Evolutionary conservation across 2,329 filamentous ascomycete species (phyloP), one percentile per base, ranked within the genome.

Genomic region (Botrytis sinoallii): DNA sequence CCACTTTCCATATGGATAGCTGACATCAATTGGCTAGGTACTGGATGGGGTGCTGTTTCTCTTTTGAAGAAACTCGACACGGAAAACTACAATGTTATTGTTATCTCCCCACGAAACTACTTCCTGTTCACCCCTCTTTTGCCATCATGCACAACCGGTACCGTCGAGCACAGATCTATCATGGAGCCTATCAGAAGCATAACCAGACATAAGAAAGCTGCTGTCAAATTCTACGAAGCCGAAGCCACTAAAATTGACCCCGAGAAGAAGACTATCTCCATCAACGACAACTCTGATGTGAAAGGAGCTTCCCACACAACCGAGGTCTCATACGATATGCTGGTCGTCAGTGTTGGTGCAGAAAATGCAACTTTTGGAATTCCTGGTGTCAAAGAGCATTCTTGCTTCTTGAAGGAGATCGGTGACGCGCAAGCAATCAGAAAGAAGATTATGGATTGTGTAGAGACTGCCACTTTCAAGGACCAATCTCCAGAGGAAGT

Each of bases 281-380:
- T 98, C 84, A 92, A 91, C 82, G 96, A 99, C 83, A 94, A 93
- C 80, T 98, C 95, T 22, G 94, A 97, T 80, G 89, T 98, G 85
- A 95, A 96, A 86, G 95, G 95, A 75, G 89, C 91, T 77, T 90
- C 90, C 65, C 90, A 88, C 75, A 88, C 93, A 83, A 97, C 94
- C 42, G 94, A 98, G 85, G 93, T 99, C 74, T 91, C 94, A 74
- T 99, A 98, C 83, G 96, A 99, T 85, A 97, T 98, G 94, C 90
- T 99, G 63, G 96, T 99, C 75, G 91, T 99, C 75, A 96, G 95
- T 81, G 96, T 99, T 73, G 96, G 96, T 78, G 96, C 96, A 77
- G 96, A 98, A 87, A 99, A 98, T 84, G 95, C 96, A 71, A 99
- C 96, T 74, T 99, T 99, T 82, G 96, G 95, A 79, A 98, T 99